These are phyloP conservation scores for Cordyceps cateniannulata DNA, from an alignment of 2,329 filamentous ascomycete genomes.

Conservation along the genomic window DNA sequence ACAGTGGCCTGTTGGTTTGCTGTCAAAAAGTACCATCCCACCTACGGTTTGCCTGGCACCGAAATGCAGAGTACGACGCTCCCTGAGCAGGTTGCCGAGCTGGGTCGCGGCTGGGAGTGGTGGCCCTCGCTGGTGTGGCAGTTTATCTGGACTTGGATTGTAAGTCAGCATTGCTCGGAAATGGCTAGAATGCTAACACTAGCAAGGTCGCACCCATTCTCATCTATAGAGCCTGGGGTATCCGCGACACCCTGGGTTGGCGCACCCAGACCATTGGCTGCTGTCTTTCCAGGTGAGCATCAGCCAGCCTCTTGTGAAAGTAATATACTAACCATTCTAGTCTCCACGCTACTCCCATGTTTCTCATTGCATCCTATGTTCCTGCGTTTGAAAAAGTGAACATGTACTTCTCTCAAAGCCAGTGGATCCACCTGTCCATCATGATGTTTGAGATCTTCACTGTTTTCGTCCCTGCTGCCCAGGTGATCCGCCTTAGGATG, in stretches of 20 bases:
- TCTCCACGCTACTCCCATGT: constrained; percentile 50
- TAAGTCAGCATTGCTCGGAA: constrained; percentile 16
- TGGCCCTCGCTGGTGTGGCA: constrained; percentile 51
- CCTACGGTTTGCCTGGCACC: constrained; percentile 38
- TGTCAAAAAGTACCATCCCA: constrained; percentile 51
- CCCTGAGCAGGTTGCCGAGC: constrained; percentile 35
- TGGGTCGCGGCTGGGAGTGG: constrained; percentile 52
- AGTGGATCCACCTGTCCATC: constrained; percentile 44
- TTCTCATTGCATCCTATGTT: constrained; percentile 42
- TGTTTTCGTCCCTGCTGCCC: constrained; percentile 41
- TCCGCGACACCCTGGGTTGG: constrained; percentile 53
- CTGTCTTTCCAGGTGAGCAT: constrained; percentile 24
- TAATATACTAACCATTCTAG: constrained; percentile 22
- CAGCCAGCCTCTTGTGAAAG: not conserved
- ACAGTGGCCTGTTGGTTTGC: constrained; percentile 49
- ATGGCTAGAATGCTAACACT: not conserved
- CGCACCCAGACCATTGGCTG: constrained; percentile 44
- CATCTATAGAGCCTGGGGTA: constrained; percentile 45
- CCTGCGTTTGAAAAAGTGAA: constrained; percentile 37
- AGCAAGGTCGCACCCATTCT: constrained; percentile 40
- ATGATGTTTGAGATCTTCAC: constrained; percentile 49
- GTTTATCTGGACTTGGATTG: constrained; percentile 46
- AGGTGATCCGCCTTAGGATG: constrained; percentile 21
- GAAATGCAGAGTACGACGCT: constrained; percentile 24
- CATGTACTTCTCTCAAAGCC: constrained; percentile 41